Evolutionary conservation across 345 rosid genomes (phyloP), one percentile per base, ranked within the genome.

Genomic region (Odontarrhena argentea): DNA sequence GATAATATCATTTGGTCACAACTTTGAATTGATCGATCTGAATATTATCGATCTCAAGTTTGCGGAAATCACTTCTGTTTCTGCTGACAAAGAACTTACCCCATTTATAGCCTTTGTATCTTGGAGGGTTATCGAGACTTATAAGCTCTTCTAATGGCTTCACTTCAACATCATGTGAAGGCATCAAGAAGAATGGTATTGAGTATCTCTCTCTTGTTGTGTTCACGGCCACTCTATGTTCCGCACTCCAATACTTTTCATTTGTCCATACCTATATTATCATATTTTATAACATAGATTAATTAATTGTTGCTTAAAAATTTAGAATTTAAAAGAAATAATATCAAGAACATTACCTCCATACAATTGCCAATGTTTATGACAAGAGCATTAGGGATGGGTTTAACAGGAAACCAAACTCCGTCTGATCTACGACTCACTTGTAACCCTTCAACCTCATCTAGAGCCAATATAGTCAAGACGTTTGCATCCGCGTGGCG

Each of bases 401-500:
- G 96, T 70, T 50, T 83, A 11, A 91, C 78, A 0, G 83, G 82
- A 53, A 91, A 77, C 97, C 97, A 91, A 60, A 82, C 85, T 22
- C 92, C 91, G 2, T 85, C 89, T 0, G 87, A 80, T 71, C 82
- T 81, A 45, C 83, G 78, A 67, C 77, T 78, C 8, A 90, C 75
- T 76, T 90, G 84, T 4, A 91, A 76, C 2, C 97, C 97, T 32
- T 92, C 96, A 36, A 91, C 93, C 14, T 83, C 79, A 73, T 91
- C 97, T 58, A 88, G 96, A 69, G 89, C 80, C 51, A 91, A 80
- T 24, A 91, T 66, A 6, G 87, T 91, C 44, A 91, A 66, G 44
- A 89, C 92, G 15, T 87, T 88, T 5, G 80, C 86, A 38, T 91
- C 97, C 71, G 85, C 85, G 78, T 91, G 97, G 40, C 78, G 76